Base-by-base conservation (phyloP, 2,329 filamentous ascomycete genomes). In the Thielaviopsis populi region DNA sequence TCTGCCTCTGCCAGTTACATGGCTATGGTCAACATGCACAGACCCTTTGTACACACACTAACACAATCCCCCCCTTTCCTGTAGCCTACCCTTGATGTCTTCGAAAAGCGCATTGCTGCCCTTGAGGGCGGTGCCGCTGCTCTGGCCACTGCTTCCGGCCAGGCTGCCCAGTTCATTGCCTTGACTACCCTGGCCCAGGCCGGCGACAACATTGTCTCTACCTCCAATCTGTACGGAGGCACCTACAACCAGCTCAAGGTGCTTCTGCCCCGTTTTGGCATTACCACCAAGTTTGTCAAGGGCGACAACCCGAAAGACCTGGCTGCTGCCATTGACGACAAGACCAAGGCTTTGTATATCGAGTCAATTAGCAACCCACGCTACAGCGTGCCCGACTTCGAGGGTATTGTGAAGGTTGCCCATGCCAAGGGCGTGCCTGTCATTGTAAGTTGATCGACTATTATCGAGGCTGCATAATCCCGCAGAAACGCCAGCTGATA, bases 181-280 rank as follows among this genome's bases (percentile, higher is more conserved):
- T 86, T 96, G 70, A 80, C 84, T 27, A 85, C 91, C 6, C 84
- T 97, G n/a, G 90, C 90, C 3, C 84, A 89, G 67, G 82, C 85
- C 0, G 92, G 92, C 59, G 91, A 96, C 79, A 96, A 96, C 78
- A 95, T 96, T 69, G 83, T 96, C 61, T 87, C 89, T 13, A 96
- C 92, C 6, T 86, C 86, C 61, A 95, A 95, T 76, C 79, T 96
- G 65, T 96, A 96, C 75, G 91, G 91, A 68, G 91, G 91, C 73
- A 96, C 92, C 17, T 96, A 96, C 79, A 96, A 97, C 77, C 92
- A 96, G 78, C 84, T 96, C 77, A 96, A 96, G 77, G 91, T 96
- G 56, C 82, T 90, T 69, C 79, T 96, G 64, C 87, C 90, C 6
- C 84, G 91, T n/a, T 76, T 96, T 56, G 92, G 92, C 67, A 91